A percentile compares a stretch with the other conserved stretches of the same genome.
Evolutionary conservation across 352 stramenopile species (phyloP).

Genomic region (Stramenopiles sp.): DNA sequence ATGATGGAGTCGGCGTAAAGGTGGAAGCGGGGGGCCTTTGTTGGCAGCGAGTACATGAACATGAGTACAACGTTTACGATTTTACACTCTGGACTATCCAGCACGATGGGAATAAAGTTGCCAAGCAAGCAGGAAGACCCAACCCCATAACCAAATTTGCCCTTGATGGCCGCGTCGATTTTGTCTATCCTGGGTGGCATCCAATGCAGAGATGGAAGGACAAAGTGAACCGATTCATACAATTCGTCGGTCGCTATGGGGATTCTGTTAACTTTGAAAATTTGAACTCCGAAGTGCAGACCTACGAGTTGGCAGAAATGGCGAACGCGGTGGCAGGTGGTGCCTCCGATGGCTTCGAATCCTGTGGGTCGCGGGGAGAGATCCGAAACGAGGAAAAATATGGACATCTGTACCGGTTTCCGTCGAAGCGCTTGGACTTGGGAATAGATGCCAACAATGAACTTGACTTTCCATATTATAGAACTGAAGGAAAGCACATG

Average conservation of each 20-base stretch:
- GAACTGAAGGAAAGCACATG: slow-evolving; percentile 6
- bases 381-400: neutral
- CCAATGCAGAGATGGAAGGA: neutral
- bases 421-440: neutral
- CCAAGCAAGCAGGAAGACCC: neutral
- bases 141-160: slow-evolving; percentile 1
- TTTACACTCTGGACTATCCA: slow-evolving; percentile 9
- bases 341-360: neutral
- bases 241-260: neutral
- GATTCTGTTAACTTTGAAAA: slow-evolving; percentile 8
- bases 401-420: neutral
- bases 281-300: neutral
- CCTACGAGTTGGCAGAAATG: neutral
- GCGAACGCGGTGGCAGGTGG: neutral
- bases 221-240: neutral
- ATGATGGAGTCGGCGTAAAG: neutral
- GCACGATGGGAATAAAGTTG: slow-evolving; percentile 4
- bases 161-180: neutral
- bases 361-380: neutral
- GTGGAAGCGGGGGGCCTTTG: neutral
- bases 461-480: slow-evolving; percentile 3
- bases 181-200: neutral
- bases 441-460: slow-evolving; percentile 1
- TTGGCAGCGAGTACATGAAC: slow-evolving; percentile 10
- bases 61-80: neutral